A percentile compares a stretch with the other conserved stretches of the same genome.
Conservation (phyloP, 495 filamentous ascomycete species). For the Delitschia confertaspora region DNA sequence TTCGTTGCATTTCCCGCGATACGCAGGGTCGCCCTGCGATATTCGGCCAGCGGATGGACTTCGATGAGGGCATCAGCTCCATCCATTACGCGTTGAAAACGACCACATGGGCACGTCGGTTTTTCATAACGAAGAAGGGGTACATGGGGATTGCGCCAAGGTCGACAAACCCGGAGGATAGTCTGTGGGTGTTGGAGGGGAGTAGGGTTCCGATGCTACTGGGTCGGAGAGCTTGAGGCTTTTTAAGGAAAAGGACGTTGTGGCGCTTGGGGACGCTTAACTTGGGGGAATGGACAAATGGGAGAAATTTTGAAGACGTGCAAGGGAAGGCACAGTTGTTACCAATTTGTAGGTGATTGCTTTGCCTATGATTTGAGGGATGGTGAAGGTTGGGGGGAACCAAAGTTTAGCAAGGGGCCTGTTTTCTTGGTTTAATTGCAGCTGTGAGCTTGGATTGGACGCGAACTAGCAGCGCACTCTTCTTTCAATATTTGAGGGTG, state of each 20-base stretch:
- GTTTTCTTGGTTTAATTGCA: too few species aligned
- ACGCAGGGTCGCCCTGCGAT: conserved; percentile 4
- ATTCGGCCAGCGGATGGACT: conserved; percentile 12
- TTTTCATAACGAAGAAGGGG: conserved; percentile 25
- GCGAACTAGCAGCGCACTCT: too few species aligned
- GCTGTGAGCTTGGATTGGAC: too few species aligned
- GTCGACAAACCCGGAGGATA: conserved; percentile 17
- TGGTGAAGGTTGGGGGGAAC: conserved; percentile 10
- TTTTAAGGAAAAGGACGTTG: neutral
- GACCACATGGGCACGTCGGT: conserved; percentile 17
- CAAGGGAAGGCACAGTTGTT: neutral
- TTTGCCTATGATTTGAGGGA: conserved; percentile 10
- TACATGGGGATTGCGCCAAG: conserved; percentile 28
- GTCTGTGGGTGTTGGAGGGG: conserved; percentile 13
- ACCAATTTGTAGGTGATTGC: conserved; percentile 8
- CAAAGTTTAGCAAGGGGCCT: too few species aligned
- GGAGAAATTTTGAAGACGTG: neutral
- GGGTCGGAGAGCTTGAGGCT: neutral
- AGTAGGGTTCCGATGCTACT: conserved; percentile 27
- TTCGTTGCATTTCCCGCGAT: conserved; percentile 14
- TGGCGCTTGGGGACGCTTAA: neutral
- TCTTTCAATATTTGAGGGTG: too few species aligned
- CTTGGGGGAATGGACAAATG: neutral
- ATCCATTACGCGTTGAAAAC: conserved; percentile 27
- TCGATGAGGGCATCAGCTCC: conserved; percentile 21